phyloP scores from a whole-genome alignment of 768 basidiomycete species.

The Serendipita sp. region DNA sequence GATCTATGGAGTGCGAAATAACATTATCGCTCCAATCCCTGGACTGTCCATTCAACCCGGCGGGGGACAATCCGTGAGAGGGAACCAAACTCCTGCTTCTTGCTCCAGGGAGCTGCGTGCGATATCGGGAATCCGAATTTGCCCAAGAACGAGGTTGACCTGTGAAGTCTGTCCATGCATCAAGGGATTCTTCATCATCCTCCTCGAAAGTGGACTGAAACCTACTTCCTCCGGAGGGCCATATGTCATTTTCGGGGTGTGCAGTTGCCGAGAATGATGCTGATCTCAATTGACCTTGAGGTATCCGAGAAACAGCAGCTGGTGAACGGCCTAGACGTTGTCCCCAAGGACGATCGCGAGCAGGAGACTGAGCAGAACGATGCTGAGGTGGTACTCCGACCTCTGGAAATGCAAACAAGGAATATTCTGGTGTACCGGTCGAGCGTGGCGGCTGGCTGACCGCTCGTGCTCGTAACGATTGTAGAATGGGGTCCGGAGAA shows the following conservation, averaged over 20 bases:
- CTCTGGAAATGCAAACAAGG: conserved; percentile 1
- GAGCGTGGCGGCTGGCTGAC: conserved; percentile 3
- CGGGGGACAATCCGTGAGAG: neutral
- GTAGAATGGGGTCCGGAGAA: conserved; percentile 3
- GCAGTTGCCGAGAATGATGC: conserved; percentile 2
- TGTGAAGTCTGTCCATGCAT: conserved; percentile 5
- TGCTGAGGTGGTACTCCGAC: neutral
- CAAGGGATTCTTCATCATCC: conserved; percentile 5
- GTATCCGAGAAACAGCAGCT: neutral
- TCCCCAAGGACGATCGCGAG: conserved; percentile 6
- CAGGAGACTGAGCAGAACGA: neutral
- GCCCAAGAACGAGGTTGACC: conserved; percentile 5
- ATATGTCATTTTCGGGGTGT: conserved; percentile 2
- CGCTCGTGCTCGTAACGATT: neutral
- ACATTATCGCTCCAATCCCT: neutral
- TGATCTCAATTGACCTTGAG: conserved; percentile 4
- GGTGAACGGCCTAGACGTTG: conserved; percentile 2
- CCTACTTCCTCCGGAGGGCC: neutral
- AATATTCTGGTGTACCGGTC: neutral
- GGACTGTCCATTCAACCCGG: neutral
- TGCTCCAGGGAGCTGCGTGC: neutral
- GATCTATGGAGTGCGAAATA: neutral
- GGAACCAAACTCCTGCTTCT: conserved; percentile 4
- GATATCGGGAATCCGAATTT: conserved; percentile 1
- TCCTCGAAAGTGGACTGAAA: conserved; percentile 3